Percentiles rank a stretch among this genome's conserved stretches.
These are phyloP conservation scores for Penicillium longicatenatum DNA, from an alignment of 495 filamentous ascomycete genomes.

Conservation along the genomic window DNA sequence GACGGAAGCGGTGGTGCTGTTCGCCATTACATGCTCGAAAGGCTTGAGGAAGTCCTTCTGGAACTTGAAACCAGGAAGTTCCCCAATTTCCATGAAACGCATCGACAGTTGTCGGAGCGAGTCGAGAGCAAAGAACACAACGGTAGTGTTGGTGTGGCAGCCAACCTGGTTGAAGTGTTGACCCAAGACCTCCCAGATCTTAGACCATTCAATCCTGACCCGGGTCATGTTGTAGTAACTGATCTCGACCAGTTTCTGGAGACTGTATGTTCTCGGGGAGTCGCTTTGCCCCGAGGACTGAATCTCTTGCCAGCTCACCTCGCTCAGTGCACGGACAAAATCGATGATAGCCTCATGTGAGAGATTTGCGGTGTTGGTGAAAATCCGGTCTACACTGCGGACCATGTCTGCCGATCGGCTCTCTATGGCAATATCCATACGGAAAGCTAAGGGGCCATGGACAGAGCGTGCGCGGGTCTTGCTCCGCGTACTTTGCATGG, in stretches of 20 bases:
- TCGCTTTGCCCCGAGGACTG: conserved; percentile 94
- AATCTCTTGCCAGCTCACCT: conserved; percentile 99
- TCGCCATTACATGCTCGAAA: conserved; percentile 95
- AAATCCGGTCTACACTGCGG: conserved; percentile 90
- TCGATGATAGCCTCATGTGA: conserved; percentile 96
- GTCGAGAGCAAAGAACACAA: conserved; percentile 96
- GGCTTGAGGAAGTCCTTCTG: conserved; percentile 99
- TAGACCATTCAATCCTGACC: conserved; percentile 97
- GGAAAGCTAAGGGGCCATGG: conserved; percentile 67
- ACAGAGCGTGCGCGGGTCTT: conserved; percentile 66
- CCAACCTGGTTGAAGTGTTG: conserved; percentile 98
- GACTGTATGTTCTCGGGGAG: conserved; percentile 89
- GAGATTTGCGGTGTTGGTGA: conserved; percentile 91
- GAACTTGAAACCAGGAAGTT: conserved; percentile 98
- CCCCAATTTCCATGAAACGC: conserved; percentile 98
- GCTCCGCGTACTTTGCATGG: conserved; percentile 64
- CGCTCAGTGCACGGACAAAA: conserved; percentile 89
- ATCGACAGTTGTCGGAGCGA: conserved; percentile 93
- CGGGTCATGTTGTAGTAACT: conserved; percentile 99
- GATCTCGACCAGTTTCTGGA: conserved; percentile 98
- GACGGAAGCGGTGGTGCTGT: conserved; percentile 83
- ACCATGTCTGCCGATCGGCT: conserved; percentile 90
- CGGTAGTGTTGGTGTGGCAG: conserved; percentile 90
- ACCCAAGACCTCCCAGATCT: conserved; percentile 93
- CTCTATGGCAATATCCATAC: conserved; percentile 85